These are phyloP conservation scores for Irpex sp. DNA, from an alignment of 1,284 basidiomycete species.

Conservation along the genomic window DNA sequence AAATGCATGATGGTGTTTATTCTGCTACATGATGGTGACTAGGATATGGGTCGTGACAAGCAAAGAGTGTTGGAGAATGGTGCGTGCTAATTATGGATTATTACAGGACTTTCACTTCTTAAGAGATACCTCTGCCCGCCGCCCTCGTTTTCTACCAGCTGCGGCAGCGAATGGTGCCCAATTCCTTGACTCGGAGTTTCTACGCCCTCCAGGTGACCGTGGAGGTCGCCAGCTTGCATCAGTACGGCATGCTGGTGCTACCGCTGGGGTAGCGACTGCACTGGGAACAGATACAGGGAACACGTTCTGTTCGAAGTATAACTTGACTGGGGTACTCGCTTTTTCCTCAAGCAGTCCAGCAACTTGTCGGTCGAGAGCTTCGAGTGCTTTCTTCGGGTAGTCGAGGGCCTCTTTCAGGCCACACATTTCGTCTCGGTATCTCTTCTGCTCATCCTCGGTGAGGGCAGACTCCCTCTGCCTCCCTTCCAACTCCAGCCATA, in stretches of 20 bases:
- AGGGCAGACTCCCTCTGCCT: neutral
- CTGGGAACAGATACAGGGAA: neutral
- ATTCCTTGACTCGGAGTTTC: neutral
- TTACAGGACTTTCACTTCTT: neutral
- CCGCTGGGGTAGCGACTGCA: neutral
- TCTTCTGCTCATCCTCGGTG: neutral
- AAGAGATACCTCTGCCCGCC: neutral
- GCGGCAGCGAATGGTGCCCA: neutral
- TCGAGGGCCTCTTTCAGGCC: neutral
- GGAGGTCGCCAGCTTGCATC: neutral
- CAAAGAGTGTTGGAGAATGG: neutral
- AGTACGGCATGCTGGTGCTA: neutral
- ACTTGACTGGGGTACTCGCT: neutral
- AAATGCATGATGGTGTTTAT: neutral
- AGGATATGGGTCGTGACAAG: neutral
- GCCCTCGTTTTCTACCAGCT: neutral
- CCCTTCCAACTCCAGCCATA: constrained; percentile 7
- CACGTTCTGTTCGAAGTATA: neutral
- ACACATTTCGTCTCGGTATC: neutral
- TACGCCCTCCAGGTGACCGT: neutral
- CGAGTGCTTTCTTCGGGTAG: neutral
- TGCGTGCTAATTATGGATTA: neutral
- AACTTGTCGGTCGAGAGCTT: neutral
- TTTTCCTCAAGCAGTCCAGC: neutral
- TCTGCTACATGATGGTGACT: neutral